Evolutionary conservation across 495 filamentous ascomycete genomes (phyloP), one percentile per base, ranked within the genome.

Genomic region (Penicillium atrosanguineum): DNA sequence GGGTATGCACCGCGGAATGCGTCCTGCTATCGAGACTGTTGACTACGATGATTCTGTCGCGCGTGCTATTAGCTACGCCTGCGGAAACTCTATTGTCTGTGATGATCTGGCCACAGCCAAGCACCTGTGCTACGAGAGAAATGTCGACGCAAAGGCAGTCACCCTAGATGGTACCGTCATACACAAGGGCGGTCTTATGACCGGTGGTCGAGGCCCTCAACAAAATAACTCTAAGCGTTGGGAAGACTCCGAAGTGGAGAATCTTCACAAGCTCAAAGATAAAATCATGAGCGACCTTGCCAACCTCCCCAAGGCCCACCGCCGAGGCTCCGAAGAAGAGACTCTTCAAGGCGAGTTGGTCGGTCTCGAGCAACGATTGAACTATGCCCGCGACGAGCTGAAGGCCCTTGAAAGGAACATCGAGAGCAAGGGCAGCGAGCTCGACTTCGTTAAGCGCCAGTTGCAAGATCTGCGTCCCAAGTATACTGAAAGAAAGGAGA

Each of bases 161-260:
- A 95, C 90, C 0, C 65, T 97, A 8, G 89, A 97, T 63, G 95
- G 94, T 23, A 89, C 84, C 26, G 88, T 97, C 31, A 96, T 97
- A 50, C 91, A 97, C 70, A 96, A 97, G 65, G 90, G 88, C n/a
- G 95, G 94, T 64, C 79, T 91, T 38, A 97, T 99, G 90, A 97
- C 94, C 20, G 94, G 94, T 78, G 94, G 94, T 55, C 84, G 89
- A 31, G 84, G 88, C 16, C 83, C 83, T 18, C 87, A 85, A 64
- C 83, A 87, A 39, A 83, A 81, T 21, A 41, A 38, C 38, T 86
- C 88, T 51, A 87, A 91, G 36, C 83, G 89, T 31, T 97, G 93
- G 78, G 91, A 95, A 60, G 91, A 95, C 56, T 81, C 87, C 7
- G 91, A 96, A 54, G 81, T 97, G 12, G 88, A 94, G 51, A 88